Conservation (phyloP, 345 rosid species). For the Brassica nigra region DNA sequence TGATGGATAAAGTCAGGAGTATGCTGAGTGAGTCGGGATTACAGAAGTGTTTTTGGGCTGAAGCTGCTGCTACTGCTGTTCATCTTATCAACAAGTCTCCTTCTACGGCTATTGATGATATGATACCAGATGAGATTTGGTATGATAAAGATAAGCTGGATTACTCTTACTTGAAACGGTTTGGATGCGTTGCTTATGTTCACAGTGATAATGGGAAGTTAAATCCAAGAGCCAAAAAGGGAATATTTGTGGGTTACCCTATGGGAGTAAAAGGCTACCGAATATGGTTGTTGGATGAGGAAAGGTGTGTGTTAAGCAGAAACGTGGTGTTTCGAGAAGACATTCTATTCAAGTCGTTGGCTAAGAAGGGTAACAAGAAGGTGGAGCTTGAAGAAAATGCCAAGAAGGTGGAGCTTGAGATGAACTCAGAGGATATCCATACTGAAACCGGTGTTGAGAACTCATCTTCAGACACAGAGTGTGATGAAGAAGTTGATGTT, state of each 20-base stretch:
- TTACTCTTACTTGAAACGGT: neutral
- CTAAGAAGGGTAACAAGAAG: neutral
- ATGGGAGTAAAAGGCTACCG: neutral
- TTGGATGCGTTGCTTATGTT: neutral
- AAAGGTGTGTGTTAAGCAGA: neutral
- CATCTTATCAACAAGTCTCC: neutral
- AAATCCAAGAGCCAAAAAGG: neutral
- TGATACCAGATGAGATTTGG: neutral
- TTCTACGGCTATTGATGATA: neutral
- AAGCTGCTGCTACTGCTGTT: neutral
- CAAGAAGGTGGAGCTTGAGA: too few relatives aligned
- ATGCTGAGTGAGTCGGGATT: neutral
- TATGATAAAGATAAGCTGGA: neutral
- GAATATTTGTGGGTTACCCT: neutral
- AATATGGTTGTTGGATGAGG: neutral
- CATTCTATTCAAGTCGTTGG: neutral
- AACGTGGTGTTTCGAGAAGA: neutral
- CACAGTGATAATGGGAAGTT: neutral
- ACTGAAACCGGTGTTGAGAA: too few relatives aligned
- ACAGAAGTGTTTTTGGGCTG: neutral
- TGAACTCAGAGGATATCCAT: too few relatives aligned
- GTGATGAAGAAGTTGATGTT: too few relatives aligned
- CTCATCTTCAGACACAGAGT: too few relatives aligned
- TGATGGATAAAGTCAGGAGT: neutral
- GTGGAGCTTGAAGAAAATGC: too few relatives aligned